These are phyloP conservation scores for Ceratobasidium sp. DNA, from an alignment of 1,284 basidiomycete species.

Conservation along the genomic window DNA sequence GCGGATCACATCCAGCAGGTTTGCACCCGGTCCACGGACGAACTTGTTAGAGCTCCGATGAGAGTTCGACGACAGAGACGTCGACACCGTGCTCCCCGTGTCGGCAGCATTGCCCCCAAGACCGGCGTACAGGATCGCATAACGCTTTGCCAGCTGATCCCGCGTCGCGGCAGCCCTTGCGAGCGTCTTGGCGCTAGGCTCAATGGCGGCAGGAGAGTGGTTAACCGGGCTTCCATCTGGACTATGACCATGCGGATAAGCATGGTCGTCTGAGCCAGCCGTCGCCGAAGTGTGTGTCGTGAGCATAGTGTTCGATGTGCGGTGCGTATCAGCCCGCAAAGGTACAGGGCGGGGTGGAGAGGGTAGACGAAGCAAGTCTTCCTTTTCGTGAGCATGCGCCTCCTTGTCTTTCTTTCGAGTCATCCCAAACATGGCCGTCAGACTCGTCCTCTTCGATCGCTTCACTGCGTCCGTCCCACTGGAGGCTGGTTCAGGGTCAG, in stretches of 20 bases:
- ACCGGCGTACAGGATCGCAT: slow-evolving; percentile 18
- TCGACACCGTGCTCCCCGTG: neutral
- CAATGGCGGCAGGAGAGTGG: slow-evolving; percentile 2
- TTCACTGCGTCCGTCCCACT: neutral
- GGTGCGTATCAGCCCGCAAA: slow-evolving; percentile 14
- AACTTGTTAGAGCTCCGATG: neutral
- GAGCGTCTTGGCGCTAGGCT: slow-evolving; percentile 34
- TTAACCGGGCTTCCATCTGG: neutral
- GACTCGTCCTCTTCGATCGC: slow-evolving; percentile 14
- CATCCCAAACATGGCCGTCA: slow-evolving; percentile 34
- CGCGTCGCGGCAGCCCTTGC: slow-evolving; percentile 27
- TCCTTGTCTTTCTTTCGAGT: slow-evolving; percentile 29
- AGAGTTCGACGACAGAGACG: neutral
- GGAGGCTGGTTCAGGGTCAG: neutral
- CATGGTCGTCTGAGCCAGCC: slow-evolving; percentile 3
- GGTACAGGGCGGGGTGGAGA: neutral
- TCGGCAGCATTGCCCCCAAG: neutral
- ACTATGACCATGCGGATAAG: neutral
- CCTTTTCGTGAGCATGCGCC: neutral
- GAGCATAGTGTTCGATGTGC: slow-evolving; percentile 16
- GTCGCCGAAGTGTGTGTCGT: slow-evolving; percentile 26
- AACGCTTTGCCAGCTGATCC: slow-evolving; percentile 30
- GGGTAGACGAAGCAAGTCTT: neutral
- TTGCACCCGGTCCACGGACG: neutral
- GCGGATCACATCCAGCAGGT: slow-evolving; percentile 4